Percentiles rank a stretch among this genome's conserved stretches.
Evolutionary conservation across 805 yeast species (phyloP).

Genomic region (Hanseniaspora taiwanica): DNA sequence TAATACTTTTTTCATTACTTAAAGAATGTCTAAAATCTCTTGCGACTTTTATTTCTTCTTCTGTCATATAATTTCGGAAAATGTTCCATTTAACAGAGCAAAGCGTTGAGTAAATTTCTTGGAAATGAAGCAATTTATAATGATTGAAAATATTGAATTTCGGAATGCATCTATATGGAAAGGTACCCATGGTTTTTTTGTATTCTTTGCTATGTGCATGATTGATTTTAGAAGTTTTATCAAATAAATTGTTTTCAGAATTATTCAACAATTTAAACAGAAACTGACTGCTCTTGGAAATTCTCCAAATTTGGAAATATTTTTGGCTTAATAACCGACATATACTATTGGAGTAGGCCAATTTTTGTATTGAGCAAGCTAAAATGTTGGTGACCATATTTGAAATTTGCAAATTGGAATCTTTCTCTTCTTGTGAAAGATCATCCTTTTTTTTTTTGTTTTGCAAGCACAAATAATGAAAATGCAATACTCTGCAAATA

Average conservation of each 20-base stretch:
- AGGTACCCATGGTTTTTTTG: slow-evolving; percentile 1
- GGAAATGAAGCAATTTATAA: slow-evolving; percentile 13
- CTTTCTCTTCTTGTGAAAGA: no score
- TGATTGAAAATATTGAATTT: slow-evolving; percentile 12
- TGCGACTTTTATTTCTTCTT: slow-evolving; percentile 6
- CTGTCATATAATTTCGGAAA: slow-evolving; percentile 5
- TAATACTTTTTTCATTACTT: background rate
- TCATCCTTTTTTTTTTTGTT: background rate
- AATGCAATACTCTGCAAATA: slow-evolving; percentile 20
- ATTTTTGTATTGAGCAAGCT: slow-evolving; percentile 15
- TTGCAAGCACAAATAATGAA: slow-evolving; percentile 13
- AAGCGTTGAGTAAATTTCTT: slow-evolving; percentile 10
- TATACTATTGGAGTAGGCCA: slow-evolving; percentile 22
- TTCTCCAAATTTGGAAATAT: slow-evolving; percentile 55
- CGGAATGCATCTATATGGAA: slow-evolving; percentile 16
- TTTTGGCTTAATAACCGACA: slow-evolving; percentile 34
- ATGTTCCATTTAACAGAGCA: slow-evolving; percentile 9
- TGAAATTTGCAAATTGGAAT: background rate
- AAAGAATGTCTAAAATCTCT: slow-evolving; percentile 1
- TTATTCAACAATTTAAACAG: slow-evolving; percentile 26
- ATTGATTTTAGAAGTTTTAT: slow-evolving; percentile 12
- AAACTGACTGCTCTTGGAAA: slow-evolving; percentile 35
- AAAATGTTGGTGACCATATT: slow-evolving; percentile 11
- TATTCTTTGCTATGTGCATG: slow-evolving; percentile 8
- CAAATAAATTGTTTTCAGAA: slow-evolving; percentile 19